These are phyloP conservation scores for Penicillium daleae DNA, from an alignment of 495 filamentous ascomycete genomes.

Conservation along the genomic window DNA sequence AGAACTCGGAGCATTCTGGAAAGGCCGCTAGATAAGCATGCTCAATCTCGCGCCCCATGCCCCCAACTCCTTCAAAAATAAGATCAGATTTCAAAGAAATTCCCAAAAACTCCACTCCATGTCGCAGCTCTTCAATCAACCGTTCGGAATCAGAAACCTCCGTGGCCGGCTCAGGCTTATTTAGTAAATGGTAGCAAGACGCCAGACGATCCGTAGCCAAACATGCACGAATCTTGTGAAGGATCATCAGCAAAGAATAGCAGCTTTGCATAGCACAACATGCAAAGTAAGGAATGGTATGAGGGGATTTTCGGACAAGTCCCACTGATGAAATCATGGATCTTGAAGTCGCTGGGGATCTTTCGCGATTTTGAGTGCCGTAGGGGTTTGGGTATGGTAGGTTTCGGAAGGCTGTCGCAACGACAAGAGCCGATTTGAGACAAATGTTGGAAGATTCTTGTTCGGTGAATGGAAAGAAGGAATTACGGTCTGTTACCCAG, in stretches of 20 bases:
- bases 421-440: slow-evolving; percentile 46
- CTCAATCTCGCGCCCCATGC: slow-evolving; percentile 31
- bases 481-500: slow-evolving; percentile 18
- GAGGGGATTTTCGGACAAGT: slow-evolving; percentile 31
- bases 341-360: background rate
- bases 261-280: slow-evolving; percentile 58
- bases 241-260: slow-evolving; percentile 54
- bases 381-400: slow-evolving; percentile 43
- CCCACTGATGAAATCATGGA: background rate
- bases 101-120: slow-evolving; percentile 45
- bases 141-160: slow-evolving; percentile 40
- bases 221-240: slow-evolving; percentile 37
- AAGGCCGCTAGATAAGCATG: slow-evolving; percentile 25
- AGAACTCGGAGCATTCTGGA: slow-evolving; percentile 16
- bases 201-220: slow-evolving; percentile 19
- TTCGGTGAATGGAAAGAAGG: slow-evolving; percentile 46
- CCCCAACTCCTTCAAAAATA: slow-evolving; percentile 29
- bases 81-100: slow-evolving; percentile 38
- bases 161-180: slow-evolving; percentile 28
- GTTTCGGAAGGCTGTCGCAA: slow-evolving; percentile 44
- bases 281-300: slow-evolving; percentile 54
- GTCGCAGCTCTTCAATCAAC: slow-evolving; percentile 46
- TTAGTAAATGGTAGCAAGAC: slow-evolving; percentile 28
- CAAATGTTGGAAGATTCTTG: slow-evolving; percentile 53
- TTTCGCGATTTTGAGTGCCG: background rate